phyloP scores from a whole-genome alignment of 1,284 basidiomycete species.

The Wolfiporia cocos region DNA sequence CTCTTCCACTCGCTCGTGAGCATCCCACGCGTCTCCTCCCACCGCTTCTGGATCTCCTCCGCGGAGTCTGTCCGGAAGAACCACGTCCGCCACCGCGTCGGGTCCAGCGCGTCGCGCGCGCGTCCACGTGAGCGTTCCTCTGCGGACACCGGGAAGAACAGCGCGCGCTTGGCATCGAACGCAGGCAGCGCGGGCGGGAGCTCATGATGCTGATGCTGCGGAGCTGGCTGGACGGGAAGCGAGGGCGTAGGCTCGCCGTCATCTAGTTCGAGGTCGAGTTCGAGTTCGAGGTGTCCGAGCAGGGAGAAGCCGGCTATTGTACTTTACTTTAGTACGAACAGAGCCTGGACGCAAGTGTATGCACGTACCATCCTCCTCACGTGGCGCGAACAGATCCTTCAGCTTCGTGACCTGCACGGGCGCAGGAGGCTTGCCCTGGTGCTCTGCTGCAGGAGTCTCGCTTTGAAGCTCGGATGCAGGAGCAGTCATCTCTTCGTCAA shows the following conservation, averaged over 20 bases:
- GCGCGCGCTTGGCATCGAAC: slow-evolving; percentile 46
- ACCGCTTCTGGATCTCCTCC: slow-evolving; percentile 58
- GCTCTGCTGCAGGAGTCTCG: slow-evolving; percentile 1
- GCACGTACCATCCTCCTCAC: slow-evolving; percentile 52
- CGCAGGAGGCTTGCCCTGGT: slow-evolving; percentile 1
- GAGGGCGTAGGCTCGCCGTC: slow-evolving; percentile 36
- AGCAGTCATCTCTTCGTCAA: slow-evolving; percentile 4
- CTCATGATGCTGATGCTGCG: slow-evolving; percentile 8
- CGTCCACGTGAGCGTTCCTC: slow-evolving; percentile 13
- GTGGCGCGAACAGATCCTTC: slow-evolving; percentile 66
- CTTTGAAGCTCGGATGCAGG: too few relatives aligned
- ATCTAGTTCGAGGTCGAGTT: slow-evolving; percentile 54
- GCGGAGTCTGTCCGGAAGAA: slow-evolving; percentile 51
- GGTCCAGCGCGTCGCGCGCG: slow-evolving; percentile 34
- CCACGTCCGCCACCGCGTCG: slow-evolving; percentile 32
- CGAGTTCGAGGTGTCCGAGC: slow-evolving; percentile 53
- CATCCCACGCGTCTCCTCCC: slow-evolving; percentile 66
- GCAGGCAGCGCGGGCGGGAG: slow-evolving; percentile 11
- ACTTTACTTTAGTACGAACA: slow-evolving; percentile 1
- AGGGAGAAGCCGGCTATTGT: slow-evolving; percentile 54
- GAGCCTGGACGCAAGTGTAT: too few relatives aligned
- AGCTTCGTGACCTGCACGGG: slow-evolving; percentile 30
- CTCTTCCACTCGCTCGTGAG: slow-evolving; percentile 81
- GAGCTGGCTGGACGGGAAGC: slow-evolving; percentile 14
- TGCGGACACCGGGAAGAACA: slow-evolving; percentile 54